phyloP scores from a whole-genome alignment of 2,329 filamentous ascomycete genomes.

The Leptographium galeiforme region DNA sequence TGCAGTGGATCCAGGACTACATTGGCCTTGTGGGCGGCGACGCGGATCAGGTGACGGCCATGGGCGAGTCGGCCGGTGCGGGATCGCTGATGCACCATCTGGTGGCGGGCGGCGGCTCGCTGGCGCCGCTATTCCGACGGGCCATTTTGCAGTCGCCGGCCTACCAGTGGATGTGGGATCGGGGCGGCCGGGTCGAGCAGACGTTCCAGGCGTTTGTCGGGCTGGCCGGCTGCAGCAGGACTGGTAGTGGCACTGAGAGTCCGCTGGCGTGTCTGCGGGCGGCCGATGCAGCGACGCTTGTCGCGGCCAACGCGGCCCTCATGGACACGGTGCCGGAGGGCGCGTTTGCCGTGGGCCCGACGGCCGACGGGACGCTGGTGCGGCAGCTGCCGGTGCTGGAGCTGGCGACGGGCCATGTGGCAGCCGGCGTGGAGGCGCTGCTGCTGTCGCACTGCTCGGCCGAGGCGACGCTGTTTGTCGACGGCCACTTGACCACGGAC shows the following conservation, averaged over 20 bases:
- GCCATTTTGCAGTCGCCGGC: conserved; percentile 22
- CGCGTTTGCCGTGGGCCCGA: conserved; percentile 19
- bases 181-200: conserved; percentile 15
- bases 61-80: conserved; percentile 37
- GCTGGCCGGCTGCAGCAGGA: conserved; percentile 17
- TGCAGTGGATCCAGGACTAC: conserved; percentile 35
- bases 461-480: conserved; percentile 18
- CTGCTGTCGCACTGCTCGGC: conserved; percentile 19
- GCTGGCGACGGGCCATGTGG: conserved; percentile 15
- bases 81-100: conserved; percentile 36
- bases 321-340: conserved; percentile 15
- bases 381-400: conserved; percentile 19
- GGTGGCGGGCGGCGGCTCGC: conserved; percentile 26
- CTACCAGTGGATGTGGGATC: conserved; percentile 22
- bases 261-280: conserved; percentile 16
- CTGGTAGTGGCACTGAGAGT: conserved; percentile 5
- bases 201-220: conserved; percentile 19
- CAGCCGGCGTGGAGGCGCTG: conserved; percentile 16
- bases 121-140: conserved; percentile 27
- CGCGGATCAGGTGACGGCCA: conserved; percentile 28
- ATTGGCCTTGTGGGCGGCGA: conserved; percentile 34
- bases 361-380: conserved; percentile 18
- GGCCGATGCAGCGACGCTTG: conserved; percentile 12
- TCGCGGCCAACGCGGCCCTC: conserved; percentile 16
- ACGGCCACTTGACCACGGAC: conserved; percentile 17